Conservation (phyloP, 139 green algal genomes). For the Nannochloris sp. region DNA sequence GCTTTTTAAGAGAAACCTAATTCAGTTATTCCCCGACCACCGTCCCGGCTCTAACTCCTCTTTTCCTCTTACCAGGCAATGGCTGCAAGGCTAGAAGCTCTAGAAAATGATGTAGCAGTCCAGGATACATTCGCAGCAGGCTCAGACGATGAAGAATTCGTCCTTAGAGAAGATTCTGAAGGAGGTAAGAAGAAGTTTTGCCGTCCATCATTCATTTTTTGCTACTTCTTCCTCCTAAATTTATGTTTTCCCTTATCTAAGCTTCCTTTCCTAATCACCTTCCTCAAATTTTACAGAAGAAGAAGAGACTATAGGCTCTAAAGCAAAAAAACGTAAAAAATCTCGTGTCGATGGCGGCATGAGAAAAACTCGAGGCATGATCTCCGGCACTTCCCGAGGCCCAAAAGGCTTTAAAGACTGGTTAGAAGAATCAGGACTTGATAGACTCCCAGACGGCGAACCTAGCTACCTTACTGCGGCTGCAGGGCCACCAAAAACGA, state of each 20-base stretch:
- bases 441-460: conserved; percentile 26
- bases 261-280: not conserved
- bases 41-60: not conserved
- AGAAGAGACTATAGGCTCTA: conserved; percentile 8
- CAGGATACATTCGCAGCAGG: conserved; percentile 33
- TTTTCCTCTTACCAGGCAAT: conserved; percentile 30
- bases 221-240: no score
- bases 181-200: conserved; percentile 22
- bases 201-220: no score
- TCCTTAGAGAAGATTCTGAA: conserved; percentile 34
- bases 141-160: conserved; percentile 50
- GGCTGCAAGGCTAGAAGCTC: conserved; percentile 54
- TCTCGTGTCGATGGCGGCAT: conserved; percentile 19
- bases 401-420: conserved; percentile 51
- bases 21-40: not conserved
- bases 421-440: conserved; percentile 57
- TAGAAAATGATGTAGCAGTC: conserved; percentile 63
- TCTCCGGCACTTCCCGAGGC: conserved; percentile 24
- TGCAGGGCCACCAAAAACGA: conserved; percentile 30
- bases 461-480: conserved; percentile 61
- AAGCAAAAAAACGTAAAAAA: conserved; percentile 40
- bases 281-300: conserved; percentile 9
- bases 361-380: conserved; percentile 48
- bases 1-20: not conserved
- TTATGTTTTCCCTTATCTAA: not conserved